Percentiles rank a stretch among this genome's conserved stretches.
phyloP scores from a whole-genome alignment of 202 grass and related monocot species.

The Panicum hallii region DNA sequence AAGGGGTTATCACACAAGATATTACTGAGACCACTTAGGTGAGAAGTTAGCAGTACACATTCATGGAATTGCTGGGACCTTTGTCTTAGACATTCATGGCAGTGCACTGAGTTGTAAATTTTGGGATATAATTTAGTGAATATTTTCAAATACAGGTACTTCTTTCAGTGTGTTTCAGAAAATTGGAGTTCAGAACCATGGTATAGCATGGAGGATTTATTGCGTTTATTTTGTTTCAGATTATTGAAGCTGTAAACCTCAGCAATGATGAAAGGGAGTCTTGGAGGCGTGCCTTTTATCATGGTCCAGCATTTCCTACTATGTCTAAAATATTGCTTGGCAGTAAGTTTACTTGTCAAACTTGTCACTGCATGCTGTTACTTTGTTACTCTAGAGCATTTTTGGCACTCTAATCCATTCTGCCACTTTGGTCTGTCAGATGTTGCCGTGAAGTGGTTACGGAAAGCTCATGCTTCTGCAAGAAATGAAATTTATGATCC shows the following conservation, averaged over 20 bases:
- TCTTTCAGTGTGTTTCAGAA: conserved; percentile 23
- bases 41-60: conserved; percentile 2
- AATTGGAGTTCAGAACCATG: conserved; percentile 31
- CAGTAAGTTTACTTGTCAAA: conserved; percentile 55
- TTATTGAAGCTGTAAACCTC: conserved; percentile 53
- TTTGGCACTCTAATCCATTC: conserved; percentile 30
- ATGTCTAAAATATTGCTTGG: conserved; percentile 81
- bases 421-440: conserved; percentile 61
- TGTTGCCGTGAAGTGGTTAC: conserved; percentile 86
- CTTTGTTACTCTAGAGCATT: conserved; percentile 35
- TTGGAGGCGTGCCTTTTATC: conserved; percentile 76
- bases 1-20: not conserved
- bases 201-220: conserved; percentile 25
- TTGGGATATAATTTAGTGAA: conserved; percentile 24
- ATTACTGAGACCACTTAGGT: not conserved
- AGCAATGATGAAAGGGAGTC: conserved; percentile 58
- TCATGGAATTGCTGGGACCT: not conserved
- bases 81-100: conserved; percentile 11
- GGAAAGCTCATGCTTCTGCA: conserved; percentile 49
- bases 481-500: conserved; percentile 89
- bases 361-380: conserved; percentile 13
- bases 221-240: conserved; percentile 51
- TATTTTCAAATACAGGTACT: not conserved
- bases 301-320: conserved; percentile 81
- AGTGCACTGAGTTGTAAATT: conserved; percentile 27